phyloP scores from a whole-genome alignment of 805 yeast genomes.

The Candida coquimbonensis region DNA sequence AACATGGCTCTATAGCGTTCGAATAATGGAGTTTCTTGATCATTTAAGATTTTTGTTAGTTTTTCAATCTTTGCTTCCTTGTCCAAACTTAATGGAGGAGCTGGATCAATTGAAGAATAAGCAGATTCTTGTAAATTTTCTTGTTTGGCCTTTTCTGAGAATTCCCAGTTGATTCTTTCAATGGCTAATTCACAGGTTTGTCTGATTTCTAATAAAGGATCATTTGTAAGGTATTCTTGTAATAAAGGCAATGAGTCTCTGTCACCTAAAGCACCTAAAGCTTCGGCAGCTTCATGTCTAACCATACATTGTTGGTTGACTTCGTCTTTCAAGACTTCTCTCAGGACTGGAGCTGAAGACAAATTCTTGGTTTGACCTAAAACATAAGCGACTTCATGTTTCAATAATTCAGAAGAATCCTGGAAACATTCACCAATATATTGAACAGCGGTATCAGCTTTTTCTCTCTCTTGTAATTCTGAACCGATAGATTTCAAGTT shows the following conservation, averaged over 20 bases:
- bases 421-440: slow-evolving; percentile 87
- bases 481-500: slow-evolving; percentile 82
- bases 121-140: slow-evolving; percentile 72
- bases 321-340: slow-evolving; percentile 58
- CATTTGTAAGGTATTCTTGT: slow-evolving; percentile 55
- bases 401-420: slow-evolving; percentile 71
- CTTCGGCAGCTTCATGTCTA: slow-evolving; percentile 99
- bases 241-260: slow-evolving; percentile 60
- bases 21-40: slow-evolving; percentile 72
- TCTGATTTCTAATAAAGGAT: slow-evolving; percentile 81
- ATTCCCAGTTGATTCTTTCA: slow-evolving; percentile 90
- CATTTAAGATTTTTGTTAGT: slow-evolving; percentile 63
- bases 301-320: slow-evolving; percentile 86
- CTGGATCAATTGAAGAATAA: slow-evolving; percentile 91
- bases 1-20: slow-evolving; percentile 98
- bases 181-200: slow-evolving; percentile 98
- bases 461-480: slow-evolving; percentile 48
- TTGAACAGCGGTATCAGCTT: slow-evolving; percentile 62
- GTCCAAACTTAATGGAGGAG: slow-evolving; percentile 86
- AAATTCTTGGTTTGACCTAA: slow-evolving; percentile 90
- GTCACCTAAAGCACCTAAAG: slow-evolving; percentile 93
- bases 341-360: slow-evolving; percentile 67
- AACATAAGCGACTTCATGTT: slow-evolving; percentile 97
- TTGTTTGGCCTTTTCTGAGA: slow-evolving; percentile 52
- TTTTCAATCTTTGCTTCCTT: slow-evolving; percentile 54